Conservation (phyloP, 371 early-diverging fungal species). For the Rhizomucor miehei region DNA sequence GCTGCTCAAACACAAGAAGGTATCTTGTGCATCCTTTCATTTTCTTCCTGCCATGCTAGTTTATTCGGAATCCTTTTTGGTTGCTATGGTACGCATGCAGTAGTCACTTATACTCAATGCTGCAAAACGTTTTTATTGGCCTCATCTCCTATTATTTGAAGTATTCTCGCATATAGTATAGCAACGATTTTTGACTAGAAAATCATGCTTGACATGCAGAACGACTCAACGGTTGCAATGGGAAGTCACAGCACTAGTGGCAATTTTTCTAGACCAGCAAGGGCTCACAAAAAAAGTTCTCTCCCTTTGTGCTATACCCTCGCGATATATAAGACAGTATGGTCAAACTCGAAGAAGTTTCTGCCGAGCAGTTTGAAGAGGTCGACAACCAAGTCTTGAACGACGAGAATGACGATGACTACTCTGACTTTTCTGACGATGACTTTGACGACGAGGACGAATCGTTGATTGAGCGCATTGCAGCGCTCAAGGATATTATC, state of each 20-base stretch:
- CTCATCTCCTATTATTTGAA: too few relatives aligned
- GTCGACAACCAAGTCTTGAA: slow-evolving; percentile 32
- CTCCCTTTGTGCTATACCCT: not conserved
- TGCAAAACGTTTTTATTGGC: too few relatives aligned
- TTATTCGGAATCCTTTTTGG: too few relatives aligned
- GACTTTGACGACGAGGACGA: slow-evolving; percentile 58
- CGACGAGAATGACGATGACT: slow-evolving; percentile 53
- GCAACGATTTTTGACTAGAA: too few relatives aligned
- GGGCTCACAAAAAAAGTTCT: not conserved
- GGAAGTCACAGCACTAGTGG: not conserved
- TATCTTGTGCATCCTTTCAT: too few relatives aligned
- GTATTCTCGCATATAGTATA: too few relatives aligned
- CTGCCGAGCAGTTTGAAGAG: slow-evolving; percentile 45
- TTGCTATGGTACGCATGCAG: too few relatives aligned
- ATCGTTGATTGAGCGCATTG: slow-evolving; percentile 66
- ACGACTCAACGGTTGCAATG: too few relatives aligned
- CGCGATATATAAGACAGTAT: slow-evolving; percentile 18
- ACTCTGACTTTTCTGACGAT: slow-evolving; percentile 58
- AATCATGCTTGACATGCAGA: too few relatives aligned
- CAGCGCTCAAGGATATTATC: slow-evolving; percentile 75
- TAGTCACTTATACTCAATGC: too few relatives aligned
- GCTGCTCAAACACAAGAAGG: too few relatives aligned
- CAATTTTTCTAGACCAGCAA: not conserved
- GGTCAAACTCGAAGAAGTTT: slow-evolving; percentile 57
- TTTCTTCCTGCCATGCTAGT: too few relatives aligned